Base-by-base conservation (phyloP, 2,329 filamentous ascomycete genomes). In the Fusarium longipes region DNA sequence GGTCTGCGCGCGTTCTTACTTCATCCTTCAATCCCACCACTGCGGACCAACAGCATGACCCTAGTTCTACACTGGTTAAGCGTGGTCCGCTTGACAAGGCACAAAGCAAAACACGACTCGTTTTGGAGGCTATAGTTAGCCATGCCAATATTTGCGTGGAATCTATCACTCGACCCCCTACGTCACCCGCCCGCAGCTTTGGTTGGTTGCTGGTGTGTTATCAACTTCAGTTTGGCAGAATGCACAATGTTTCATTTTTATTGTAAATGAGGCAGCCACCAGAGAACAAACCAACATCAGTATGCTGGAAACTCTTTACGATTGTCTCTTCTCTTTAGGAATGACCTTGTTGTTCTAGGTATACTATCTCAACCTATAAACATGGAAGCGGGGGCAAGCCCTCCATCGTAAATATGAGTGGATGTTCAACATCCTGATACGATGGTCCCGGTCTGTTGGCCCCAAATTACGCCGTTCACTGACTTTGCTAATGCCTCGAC, bases 371-470 rank as follows among this genome's bases (percentile, higher is more conserved):
- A 10, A 49, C 45, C 32, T 49, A 49, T 49, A 14, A 68, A 56
- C 52, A 60, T 52, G 24, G 53, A 52, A 61, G 50, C 44, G 27
- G 51, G 48, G 44, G 18, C 32, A 33, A 32, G 39, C 15, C 36
- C 43, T 56, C 52, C 30, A 44, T 39, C 45, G 24, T 40, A 60
- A 55, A 61, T 50, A 44, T 50, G 43, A 50, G 44, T 45, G 50
- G 50, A 47, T 50, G 25, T 50, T 44, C 50, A 54, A 56, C 38
- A 68, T 47, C 48, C 59, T 54, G 43, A 55, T 56, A 60, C 30
- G 38, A 45, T 35, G 68, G 56, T 65, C 65, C 40, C 65, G 70
- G 44, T 70, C 53, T 73, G 67, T 73, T 73, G 70, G 70, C 65
- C 57, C 36, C 47, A 64, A 68, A 48, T 43, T 70, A 61, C 57